These are phyloP conservation scores for Fusarium neocosmosporiellum DNA, from an alignment of 2,329 filamentous ascomycete species.

Conservation along the genomic window DNA sequence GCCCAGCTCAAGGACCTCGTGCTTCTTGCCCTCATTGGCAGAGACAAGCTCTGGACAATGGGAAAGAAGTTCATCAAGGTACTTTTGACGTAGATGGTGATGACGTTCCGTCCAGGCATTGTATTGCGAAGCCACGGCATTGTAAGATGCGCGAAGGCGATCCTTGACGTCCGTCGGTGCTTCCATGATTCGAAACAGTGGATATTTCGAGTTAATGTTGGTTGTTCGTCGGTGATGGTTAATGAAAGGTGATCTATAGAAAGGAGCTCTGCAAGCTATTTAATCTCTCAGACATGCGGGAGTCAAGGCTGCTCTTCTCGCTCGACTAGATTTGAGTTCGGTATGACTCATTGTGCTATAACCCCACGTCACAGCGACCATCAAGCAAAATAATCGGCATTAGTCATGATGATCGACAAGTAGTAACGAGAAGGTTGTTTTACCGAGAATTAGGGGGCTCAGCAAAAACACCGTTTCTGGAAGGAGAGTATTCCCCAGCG, in stretches of 20 bases:
- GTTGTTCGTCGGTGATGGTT: not conserved
- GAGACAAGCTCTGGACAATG: conserved; percentile 1
- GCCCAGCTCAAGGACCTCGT: conserved; percentile 16
- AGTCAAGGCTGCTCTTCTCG: not conserved
- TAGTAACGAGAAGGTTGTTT: not conserved
- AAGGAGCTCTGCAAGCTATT: not conserved
- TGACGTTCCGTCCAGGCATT: conserved; percentile 25
- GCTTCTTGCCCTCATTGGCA: accelerated
- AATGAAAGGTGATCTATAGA: no score
- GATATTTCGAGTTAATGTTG: not conserved
- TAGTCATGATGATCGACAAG: not conserved
- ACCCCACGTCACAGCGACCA: not conserved
- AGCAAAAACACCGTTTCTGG: no score
- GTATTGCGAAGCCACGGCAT: conserved; percentile 15
- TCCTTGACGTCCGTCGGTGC: not conserved
- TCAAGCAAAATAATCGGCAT: not conserved
- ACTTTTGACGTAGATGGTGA: not conserved
- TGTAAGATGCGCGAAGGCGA: conserved; percentile 10
- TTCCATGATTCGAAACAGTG: not conserved
- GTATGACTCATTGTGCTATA: not conserved
- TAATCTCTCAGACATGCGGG: not conserved
- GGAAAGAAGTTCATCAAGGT: conserved; percentile 1
- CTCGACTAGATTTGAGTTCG: not conserved
- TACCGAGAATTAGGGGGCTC: no score
- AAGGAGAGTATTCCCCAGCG: no score